phyloP scores from a whole-genome alignment of 371 early-diverging fungal species.

The Entomophthora muscae region DNA sequence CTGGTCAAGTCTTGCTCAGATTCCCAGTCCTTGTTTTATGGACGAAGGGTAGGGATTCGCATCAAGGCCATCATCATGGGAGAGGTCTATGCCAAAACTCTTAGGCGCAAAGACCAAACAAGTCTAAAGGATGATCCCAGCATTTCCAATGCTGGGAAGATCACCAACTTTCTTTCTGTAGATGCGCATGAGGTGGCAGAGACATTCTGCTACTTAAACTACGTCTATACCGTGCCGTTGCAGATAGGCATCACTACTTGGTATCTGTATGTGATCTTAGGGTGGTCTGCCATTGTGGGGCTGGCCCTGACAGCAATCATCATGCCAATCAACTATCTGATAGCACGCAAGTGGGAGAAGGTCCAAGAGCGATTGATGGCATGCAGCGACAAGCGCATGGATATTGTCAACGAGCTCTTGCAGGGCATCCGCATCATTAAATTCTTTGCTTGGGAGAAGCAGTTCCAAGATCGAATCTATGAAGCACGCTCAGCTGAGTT shows the following conservation, averaged over 20 bases:
- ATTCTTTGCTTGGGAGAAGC: constrained; percentile 47
- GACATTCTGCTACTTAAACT: constrained; percentile 22
- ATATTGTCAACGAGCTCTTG: constrained; percentile 26
- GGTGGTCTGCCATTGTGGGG: constrained; percentile 26
- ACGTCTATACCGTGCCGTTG: constrained; percentile 28
- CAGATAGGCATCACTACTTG: constrained; percentile 24
- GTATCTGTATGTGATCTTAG: constrained; percentile 29
- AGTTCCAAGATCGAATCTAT: constrained; percentile 27
- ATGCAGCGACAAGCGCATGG: constrained; percentile 24
- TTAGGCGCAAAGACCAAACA: constrained; percentile 29
- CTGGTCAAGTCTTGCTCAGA: constrained; percentile 20
- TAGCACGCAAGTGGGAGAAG: constrained; percentile 25
- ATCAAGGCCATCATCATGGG: constrained; percentile 32
- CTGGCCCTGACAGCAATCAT: constrained; percentile 22
- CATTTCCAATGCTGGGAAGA: constrained; percentile 36
- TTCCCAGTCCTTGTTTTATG: constrained; percentile 12
- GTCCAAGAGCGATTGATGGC: constrained; percentile 10
- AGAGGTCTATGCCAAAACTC: constrained; percentile 32
- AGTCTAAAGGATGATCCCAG: constrained; percentile 14
- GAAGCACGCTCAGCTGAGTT: constrained; percentile 30
- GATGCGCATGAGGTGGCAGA: constrained; percentile 40
- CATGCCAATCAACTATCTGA: constrained; percentile 29
- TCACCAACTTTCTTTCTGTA: constrained; percentile 63
- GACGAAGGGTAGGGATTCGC: constrained; percentile 10
- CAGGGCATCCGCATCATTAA: constrained; percentile 53